phyloP scores from a whole-genome alignment of 257 asterid species.

The Ilex asprella region DNA sequence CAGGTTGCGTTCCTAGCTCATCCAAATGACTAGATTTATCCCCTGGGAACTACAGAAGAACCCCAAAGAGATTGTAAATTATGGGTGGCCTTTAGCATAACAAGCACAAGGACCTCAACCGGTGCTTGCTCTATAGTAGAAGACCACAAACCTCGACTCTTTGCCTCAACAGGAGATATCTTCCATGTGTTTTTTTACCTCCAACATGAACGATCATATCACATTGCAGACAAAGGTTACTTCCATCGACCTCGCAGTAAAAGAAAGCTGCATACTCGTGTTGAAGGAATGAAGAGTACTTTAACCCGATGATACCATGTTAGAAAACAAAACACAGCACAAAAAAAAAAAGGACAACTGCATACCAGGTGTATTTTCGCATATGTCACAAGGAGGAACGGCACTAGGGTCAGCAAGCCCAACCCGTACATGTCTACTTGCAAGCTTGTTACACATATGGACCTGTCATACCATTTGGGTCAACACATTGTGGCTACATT shows the following conservation, averaged over 20 bases:
- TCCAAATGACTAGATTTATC: constrained; percentile 12
- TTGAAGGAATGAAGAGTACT: not conserved
- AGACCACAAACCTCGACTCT: constrained; percentile 29
- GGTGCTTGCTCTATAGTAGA: too few relatives aligned
- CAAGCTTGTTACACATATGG: constrained; percentile 37
- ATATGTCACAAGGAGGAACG: constrained; percentile 37
- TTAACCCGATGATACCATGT: not conserved
- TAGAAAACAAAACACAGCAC: not conserved
- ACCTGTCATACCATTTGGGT: constrained; percentile 21
- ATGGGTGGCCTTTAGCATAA: too few relatives aligned
- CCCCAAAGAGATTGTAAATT: not conserved
- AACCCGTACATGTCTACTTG: constrained; percentile 38
- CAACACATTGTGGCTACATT: too few relatives aligned
- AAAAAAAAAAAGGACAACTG: not conserved
- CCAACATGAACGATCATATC: constrained; percentile 37
- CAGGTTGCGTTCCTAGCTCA: constrained; percentile 8
- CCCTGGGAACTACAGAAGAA: constrained; percentile 30
- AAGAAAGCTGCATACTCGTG: constrained; percentile 24
- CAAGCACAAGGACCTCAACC: too few relatives aligned
- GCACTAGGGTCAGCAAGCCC: constrained; percentile 34
- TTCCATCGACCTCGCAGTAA: constrained; percentile 44
- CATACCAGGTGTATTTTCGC: constrained; percentile 38
- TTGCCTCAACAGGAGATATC: constrained; percentile 35
- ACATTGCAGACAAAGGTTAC: constrained; percentile 36
- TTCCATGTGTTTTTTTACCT: constrained; percentile 31